Percentiles rank a stretch among this genome's conserved stretches.
phyloP scores from a whole-genome alignment of 2,329 filamentous ascomycete genomes.

The Paecilomyces variotii region DNA sequence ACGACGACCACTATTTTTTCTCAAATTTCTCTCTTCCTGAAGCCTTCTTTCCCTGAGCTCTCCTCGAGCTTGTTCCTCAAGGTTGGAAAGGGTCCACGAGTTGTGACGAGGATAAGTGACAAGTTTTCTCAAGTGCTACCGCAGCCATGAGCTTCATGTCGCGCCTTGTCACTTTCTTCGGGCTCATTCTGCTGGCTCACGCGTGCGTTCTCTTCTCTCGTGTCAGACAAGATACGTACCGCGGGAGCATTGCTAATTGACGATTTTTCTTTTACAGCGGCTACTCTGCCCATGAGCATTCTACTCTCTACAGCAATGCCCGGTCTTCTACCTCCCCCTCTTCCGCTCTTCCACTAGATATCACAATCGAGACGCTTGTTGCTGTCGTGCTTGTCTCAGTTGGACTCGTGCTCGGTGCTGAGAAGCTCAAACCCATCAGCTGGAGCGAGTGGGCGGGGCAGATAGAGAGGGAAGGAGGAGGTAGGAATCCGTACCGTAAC shows the following conservation, averaged over 20 bases:
- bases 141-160: conserved; percentile 62
- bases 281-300: conserved; percentile 93
- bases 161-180: conserved; percentile 62
- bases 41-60: background rate
- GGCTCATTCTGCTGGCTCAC: conserved; percentile 72
- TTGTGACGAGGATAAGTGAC: background rate
- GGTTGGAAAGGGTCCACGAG: background rate
- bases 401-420: conserved; percentile 71
- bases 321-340: conserved; percentile 36
- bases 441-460: conserved; percentile 71
- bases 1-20: background rate
- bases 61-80: background rate
- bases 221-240: conserved; percentile 1
- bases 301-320: conserved; percentile 57
- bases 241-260: conserved; percentile 3
- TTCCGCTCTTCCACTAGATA: conserved; percentile 65
- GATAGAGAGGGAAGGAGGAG: conserved; percentile 58
- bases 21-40: background rate
- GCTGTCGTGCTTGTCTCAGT: conserved; percentile 73
- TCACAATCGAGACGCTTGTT: conserved; percentile 75
- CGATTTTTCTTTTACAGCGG: conserved; percentile 51
- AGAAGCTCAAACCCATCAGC: conserved; percentile 75
- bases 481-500: conserved; percentile 69
- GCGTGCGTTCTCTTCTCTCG: conserved; percentile 55
- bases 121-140: background rate